These are phyloP conservation scores for Penicillium sp. DNA, from an alignment of 2,329 filamentous ascomycete species.

Conservation along the genomic window DNA sequence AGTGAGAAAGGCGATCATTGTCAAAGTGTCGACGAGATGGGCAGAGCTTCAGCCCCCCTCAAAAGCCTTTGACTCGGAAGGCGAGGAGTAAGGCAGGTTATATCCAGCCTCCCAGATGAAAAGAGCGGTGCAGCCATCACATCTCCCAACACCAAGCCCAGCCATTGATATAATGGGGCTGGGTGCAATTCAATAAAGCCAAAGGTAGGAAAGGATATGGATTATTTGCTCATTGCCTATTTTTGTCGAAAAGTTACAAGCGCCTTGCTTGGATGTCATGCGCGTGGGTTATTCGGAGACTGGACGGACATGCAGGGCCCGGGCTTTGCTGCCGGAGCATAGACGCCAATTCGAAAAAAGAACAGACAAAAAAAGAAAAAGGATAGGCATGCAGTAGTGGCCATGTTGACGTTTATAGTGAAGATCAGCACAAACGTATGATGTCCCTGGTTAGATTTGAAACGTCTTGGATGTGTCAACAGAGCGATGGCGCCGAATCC, in stretches of 20 bases:
- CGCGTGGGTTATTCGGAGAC: neutral
- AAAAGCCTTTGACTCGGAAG: neutral
- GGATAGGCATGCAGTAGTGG: neutral
- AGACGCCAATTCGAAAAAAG: neutral
- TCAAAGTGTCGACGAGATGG: neutral
- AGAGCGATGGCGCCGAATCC: neutral
- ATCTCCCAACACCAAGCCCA: neutral
- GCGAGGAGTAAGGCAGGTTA: neutral
- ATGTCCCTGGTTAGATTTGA: neutral
- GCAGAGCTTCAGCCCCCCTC: neutral
- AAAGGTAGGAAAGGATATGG: neutral
- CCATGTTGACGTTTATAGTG: neutral
- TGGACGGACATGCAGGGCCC: neutral
- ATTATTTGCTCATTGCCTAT: neutral
- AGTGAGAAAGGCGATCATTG: neutral
- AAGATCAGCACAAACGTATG: neutral
- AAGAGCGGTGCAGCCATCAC: neutral
- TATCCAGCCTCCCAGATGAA: neutral
- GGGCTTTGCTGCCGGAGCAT: neutral
- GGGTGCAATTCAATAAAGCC: neutral
- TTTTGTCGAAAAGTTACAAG: neutral
- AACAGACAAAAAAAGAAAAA: neutral
- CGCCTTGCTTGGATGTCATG: slow-evolving; percentile 12
- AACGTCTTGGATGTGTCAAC: neutral
- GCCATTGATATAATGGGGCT: neutral